Evolutionary conservation across 805 yeast genomes (phyloP).

Genomic region (Saccharomycopsis selenospora): DNA sequence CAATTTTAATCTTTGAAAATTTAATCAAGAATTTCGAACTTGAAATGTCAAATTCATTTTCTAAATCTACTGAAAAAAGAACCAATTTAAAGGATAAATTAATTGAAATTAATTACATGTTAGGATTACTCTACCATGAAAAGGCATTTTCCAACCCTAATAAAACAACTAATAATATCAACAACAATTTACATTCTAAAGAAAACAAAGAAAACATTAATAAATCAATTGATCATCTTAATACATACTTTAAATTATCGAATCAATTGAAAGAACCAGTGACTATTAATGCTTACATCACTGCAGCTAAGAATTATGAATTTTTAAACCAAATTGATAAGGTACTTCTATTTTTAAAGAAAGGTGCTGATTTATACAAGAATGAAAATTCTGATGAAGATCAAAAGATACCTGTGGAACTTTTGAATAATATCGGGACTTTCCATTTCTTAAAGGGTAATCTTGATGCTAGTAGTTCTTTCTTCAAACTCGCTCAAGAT

Average conservation of each 20-base stretch:
- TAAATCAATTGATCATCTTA: slow-evolving; percentile 59
- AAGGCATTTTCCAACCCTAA: slow-evolving; percentile 28
- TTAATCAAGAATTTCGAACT: slow-evolving; percentile 38
- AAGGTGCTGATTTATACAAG: slow-evolving; percentile 48
- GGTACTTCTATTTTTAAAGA: slow-evolving; percentile 55
- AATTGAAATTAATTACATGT: slow-evolving; percentile 64
- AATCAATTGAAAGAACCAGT: slow-evolving; percentile 50
- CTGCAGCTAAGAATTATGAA: slow-evolving; percentile 67
- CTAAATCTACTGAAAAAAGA: background rate
- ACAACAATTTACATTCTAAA: slow-evolving; percentile 23
- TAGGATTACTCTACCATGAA: slow-evolving; percentile 68
- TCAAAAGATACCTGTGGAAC: slow-evolving; percentile 41
- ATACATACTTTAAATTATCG: slow-evolving; percentile 60
- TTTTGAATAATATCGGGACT: slow-evolving; percentile 81
- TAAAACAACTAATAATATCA: slow-evolving; percentile 3
- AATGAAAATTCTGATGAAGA: slow-evolving; percentile 28
- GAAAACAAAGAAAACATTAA: slow-evolving; percentile 28
- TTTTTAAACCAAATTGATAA: slow-evolving; percentile 50
- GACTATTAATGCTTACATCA: slow-evolving; percentile 55
- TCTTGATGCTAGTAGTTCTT: slow-evolving; percentile 46
- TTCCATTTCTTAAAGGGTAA: slow-evolving; percentile 63
- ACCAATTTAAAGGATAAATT: slow-evolving; percentile 47
- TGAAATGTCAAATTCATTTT: slow-evolving; percentile 1
- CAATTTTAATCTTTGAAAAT: slow-evolving; percentile 76
- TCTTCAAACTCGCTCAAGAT: slow-evolving; percentile 43